Base-by-base conservation (phyloP, 2,329 filamentous ascomycete species). In the Exophiala mesophila region DNA sequence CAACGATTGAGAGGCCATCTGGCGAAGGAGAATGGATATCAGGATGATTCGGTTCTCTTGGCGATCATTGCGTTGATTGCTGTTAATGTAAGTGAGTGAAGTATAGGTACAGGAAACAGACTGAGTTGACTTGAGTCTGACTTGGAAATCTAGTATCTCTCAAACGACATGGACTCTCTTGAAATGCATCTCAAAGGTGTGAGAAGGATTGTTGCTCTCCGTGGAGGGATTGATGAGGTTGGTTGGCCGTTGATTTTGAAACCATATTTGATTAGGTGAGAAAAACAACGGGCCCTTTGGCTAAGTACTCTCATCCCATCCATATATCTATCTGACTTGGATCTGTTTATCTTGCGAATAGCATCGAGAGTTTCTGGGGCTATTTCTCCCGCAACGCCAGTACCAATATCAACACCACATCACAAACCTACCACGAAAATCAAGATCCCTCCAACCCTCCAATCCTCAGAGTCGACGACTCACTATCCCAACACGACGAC, bases 41-140 rank as follows among this genome's bases (percentile, higher is more conserved):
- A 4, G 10, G 28, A 37, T 16, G 43, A 45, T 20, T 10, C 43
- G 7, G 21, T 41, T 39, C 30, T 45, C 4, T 41, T 45, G 24
- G 38, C 38, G 5, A 45, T 45, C 7, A 20, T 45, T 6, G 37
- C 43, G 26, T 32, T 45, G 31, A 45, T 45, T 31, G 43, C 37
- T n/a, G 37, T 41, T 23, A 33, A 45, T 37, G 41, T 38, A 32
- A 34, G 35, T 20, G n/a, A n/a, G n/a, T n/a, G n/a, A n/a, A n/a
- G n/a, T n/a, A n/a, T n/a, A n/a, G n/a, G n/a, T n/a, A n/a, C n/a
- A n/a, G n/a, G n/a, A n/a, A n/a, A n/a, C n/a, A n/a, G n/a, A n/a
- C n/a, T n/a, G n/a, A n/a, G n/a, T n/a, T n/a, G n/a, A n/a, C n/a
- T n/a, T n/a, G n/a, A n/a, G n/a, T n/a, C n/a, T n/a, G n/a, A n/a